Percentiles rank a stretch among this genome's conserved stretches.
Evolutionary conservation across 345 rosid species (phyloP).

Genomic region (Aquilaria yunnanensis): DNA sequence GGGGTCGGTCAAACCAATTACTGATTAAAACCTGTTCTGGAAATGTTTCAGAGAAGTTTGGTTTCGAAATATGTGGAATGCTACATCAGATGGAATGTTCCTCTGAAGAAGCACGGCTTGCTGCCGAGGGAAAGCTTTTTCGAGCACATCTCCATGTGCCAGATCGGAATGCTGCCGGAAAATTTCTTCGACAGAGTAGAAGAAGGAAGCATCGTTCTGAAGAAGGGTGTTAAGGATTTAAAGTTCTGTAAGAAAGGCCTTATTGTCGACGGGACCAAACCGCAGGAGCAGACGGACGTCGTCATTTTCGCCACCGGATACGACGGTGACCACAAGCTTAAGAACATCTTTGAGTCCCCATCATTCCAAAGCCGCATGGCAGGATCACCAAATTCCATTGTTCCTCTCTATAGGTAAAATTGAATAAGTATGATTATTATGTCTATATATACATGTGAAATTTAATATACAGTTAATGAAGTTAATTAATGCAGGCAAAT

Average conservation of each 20-base stretch:
- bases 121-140: slow-evolving; percentile 16
- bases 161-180: slow-evolving; percentile 12
- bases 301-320: slow-evolving; percentile 30
- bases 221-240: slow-evolving; percentile 16
- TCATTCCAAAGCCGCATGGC: slow-evolving; percentile 14
- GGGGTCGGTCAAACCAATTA: no score
- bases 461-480: no score
- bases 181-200: slow-evolving; percentile 26
- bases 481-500: slow-evolving; percentile 16
- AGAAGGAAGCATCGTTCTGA: slow-evolving; percentile 24
- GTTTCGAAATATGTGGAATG: slow-evolving; percentile 17
- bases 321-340: slow-evolving; percentile 18
- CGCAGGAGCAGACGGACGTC: slow-evolving; percentile 7
- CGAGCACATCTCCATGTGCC: slow-evolving; percentile 14
- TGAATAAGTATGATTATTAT: neutral
- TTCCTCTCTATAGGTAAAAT: slow-evolving; percentile 21
- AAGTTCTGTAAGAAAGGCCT: slow-evolving; percentile 21
- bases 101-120: slow-evolving; percentile 23
- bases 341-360: slow-evolving; percentile 18
- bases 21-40: neutral
- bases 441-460: neutral
- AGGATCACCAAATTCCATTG: slow-evolving; percentile 1
- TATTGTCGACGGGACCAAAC: slow-evolving; percentile 9
- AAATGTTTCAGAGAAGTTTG: slow-evolving; percentile 18
- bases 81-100: slow-evolving; percentile 17